phyloP scores from a whole-genome alignment of 2,329 filamentous ascomycete species.

The Monilinia fructicola region DNA sequence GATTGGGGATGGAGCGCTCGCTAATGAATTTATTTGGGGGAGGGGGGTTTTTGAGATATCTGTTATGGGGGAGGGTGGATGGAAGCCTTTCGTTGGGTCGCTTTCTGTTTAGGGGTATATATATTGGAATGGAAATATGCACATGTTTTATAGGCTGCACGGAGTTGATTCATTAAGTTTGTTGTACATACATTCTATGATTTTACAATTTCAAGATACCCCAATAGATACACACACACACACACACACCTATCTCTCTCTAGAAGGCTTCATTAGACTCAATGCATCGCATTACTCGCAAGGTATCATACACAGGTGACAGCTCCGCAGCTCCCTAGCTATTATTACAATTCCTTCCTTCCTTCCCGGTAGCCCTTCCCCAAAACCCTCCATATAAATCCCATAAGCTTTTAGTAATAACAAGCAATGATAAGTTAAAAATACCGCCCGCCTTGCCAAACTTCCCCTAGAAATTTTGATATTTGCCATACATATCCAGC shows the following conservation, averaged over 20 bases:
- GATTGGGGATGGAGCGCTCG: no score
- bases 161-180: background rate
- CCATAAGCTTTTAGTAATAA: background rate
- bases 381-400: background rate
- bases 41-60: background rate
- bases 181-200: background rate
- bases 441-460: background rate
- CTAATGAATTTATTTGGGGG: no score
- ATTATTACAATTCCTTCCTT: constrained; percentile 15
- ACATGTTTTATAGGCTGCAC: background rate
- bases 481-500: constrained; percentile 10
- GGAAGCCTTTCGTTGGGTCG: background rate
- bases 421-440: background rate
- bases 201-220: background rate
- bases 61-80: background rate
- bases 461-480: background rate
- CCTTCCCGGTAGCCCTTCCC: background rate
- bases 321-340: constrained; percentile 4
- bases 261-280: background rate
- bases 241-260: background rate
- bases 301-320: constrained; percentile 8
- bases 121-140: background rate
- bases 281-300: constrained; percentile 9
- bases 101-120: no score
- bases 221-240: background rate